phyloP scores from a whole-genome alignment of 208 protist genomes.

The Novymonas esmeraldas region DNA sequence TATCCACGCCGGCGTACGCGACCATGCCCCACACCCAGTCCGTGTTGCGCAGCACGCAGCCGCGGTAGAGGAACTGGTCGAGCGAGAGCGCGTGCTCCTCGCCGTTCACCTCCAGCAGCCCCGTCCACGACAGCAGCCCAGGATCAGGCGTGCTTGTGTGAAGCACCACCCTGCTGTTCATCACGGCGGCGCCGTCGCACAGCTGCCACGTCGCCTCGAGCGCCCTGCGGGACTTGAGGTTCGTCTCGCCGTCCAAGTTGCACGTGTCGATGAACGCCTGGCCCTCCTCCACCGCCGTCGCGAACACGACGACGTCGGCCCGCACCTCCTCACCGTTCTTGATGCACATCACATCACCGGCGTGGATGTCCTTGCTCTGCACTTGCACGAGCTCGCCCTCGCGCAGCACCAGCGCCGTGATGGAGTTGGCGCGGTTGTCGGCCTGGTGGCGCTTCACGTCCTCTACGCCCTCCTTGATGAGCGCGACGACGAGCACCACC shows the following conservation, averaged over 20 bases:
- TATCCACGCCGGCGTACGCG: conserved; percentile 92
- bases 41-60: conserved; percentile 91
- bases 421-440: conserved; percentile 81
- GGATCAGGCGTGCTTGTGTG: conserved; percentile 73
- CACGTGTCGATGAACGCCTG: conserved; percentile 93
- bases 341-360: conserved; percentile 83
- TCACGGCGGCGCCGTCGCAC: conserved; percentile 37
- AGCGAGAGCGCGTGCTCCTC: conserved; percentile 63
- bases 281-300: conserved; percentile 69
- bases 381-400: conserved; percentile 53
- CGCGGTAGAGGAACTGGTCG: conserved; percentile 91
- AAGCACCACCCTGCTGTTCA: conserved; percentile 30
- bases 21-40: conserved; percentile 93
- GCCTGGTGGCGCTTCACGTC: conserved; percentile 82
- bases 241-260: conserved; percentile 92
- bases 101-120: conserved; percentile 60
- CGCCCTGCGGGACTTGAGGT: conserved; percentile 81
- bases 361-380: conserved; percentile 63
- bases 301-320: conserved; percentile 88
- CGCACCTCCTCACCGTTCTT: conserved; percentile 82
- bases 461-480: conserved; percentile 92
- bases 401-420: conserved; percentile 57
- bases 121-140: conserved; percentile 77
- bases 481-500: conserved; percentile 89
- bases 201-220: conserved; percentile 70